Evolutionary conservation across 1,284 basidiomycete genomes (phyloP), one percentile per base, ranked within the genome.

Genomic region (Paramarasmius palmivorus): DNA sequence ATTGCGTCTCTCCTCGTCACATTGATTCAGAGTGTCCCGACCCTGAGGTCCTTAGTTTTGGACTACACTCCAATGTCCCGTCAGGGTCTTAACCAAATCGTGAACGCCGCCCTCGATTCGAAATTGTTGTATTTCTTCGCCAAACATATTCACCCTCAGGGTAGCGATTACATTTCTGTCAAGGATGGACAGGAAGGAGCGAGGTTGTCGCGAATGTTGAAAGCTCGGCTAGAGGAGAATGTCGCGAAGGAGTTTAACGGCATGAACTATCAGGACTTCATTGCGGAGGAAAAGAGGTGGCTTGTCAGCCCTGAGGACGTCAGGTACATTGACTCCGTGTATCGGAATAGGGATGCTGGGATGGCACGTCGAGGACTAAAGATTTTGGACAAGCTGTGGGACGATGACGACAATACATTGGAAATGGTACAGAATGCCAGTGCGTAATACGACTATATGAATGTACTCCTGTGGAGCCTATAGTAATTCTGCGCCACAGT

Each of bases 331-430:
- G 59, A 59, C 19, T 61, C 59, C n/a, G 57, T 60, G 5, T 62
- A 61, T 35, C 61, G 61, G 36, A 62, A 57, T 46, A 35, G 60
- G 41, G 60, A 61, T 48, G 40, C 48, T 25, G 37, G 39, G 23
- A 26, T 49, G 39, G 53, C 53, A 7, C 42, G 54, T 10, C 50
- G 60, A 22, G 41, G 49, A 5, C 25, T 52, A 29, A 57, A 57
- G 45, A 50, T 37, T 29, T 41, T 57, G 7, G 50, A 49, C 20
- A 55, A 58, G 36, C 42, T 53, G 32, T 61, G 73, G 72, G 23
- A 83, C 74, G 67, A 81, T 73, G 69, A 82, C 75, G 62, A 74
- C 64, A 49, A 71, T 62, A 64, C 72, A 58, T 61, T 65, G 26
- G 59, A 58, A 23, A 46, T 52, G 35, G 57, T 60, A 4, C 50